Conservation (phyloP, 768 basidiomycete species). For the Lanmaoa rubissima region DNA sequence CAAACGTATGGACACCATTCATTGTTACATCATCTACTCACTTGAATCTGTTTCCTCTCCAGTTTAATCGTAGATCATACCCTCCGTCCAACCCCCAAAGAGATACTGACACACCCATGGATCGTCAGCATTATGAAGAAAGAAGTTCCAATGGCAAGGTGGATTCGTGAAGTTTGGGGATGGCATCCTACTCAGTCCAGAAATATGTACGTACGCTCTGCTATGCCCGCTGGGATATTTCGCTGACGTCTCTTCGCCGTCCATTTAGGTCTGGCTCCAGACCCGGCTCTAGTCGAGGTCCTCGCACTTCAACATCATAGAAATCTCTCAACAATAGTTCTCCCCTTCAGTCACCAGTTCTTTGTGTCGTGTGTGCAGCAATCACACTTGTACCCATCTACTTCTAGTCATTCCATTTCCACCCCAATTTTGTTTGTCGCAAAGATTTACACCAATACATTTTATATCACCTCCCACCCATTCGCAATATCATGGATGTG, state of each 20-base stretch:
- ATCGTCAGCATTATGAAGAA: slow-evolving; percentile 71
- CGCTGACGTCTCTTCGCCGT: not conserved
- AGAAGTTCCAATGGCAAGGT: slow-evolving; percentile 85
- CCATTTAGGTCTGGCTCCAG: slow-evolving; percentile 23
- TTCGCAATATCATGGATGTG: slow-evolving; percentile 14
- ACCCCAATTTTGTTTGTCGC: slow-evolving; percentile 16
- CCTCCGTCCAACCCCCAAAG: slow-evolving; percentile 75
- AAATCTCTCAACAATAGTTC: slow-evolving; percentile 5
- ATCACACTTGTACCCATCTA: slow-evolving; percentile 21
- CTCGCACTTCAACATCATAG: slow-evolving; percentile 26
- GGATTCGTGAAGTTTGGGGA: slow-evolving; percentile 84
- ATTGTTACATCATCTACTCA: slow-evolving; percentile 1
- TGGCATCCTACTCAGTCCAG: slow-evolving; percentile 51
- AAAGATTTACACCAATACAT: slow-evolving; percentile 23
- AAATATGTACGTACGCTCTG: slow-evolving; percentile 19
- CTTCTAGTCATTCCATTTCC: slow-evolving; percentile 10
- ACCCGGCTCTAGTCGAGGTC: slow-evolving; percentile 32
- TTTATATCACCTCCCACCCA: slow-evolving; percentile 8
- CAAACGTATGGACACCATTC: slow-evolving; percentile 57
- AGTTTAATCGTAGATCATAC: slow-evolving; percentile 71
- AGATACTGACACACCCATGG: slow-evolving; percentile 85
- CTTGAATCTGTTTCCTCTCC: slow-evolving; percentile 2
- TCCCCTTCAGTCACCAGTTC: not conserved
- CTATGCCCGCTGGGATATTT: not conserved
- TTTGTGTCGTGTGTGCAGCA: slow-evolving; percentile 18